Evolutionary conservation across 176 grass and related monocot species (phyloP).

Genomic region (Zoysia pacifica): DNA sequence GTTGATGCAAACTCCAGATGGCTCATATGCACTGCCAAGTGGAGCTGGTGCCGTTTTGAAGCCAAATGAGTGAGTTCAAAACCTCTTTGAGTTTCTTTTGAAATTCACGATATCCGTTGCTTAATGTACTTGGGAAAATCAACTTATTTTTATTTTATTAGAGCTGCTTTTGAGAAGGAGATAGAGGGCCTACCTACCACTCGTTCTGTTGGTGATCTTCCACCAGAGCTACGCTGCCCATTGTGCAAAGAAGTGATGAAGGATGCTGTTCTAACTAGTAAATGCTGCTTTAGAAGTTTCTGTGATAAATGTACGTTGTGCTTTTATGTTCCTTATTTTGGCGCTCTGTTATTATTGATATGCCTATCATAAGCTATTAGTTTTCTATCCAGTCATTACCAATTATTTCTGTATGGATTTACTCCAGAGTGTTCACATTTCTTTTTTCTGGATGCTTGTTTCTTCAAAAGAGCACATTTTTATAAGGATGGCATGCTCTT

Average conservation of each 20-base stretch:
- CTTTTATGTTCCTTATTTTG: slow-evolving; percentile 12
- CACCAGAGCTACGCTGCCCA: slow-evolving; percentile 80
- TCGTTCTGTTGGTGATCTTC: slow-evolving; percentile 69
- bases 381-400: not conserved
- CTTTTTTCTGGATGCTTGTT: slow-evolving; percentile 12
- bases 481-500: slow-evolving; percentile 24
- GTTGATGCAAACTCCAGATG: slow-evolving; percentile 93
- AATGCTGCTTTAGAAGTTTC: slow-evolving; percentile 99
- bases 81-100: slow-evolving; percentile 6
- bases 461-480: slow-evolving; percentile 22
- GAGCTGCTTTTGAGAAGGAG: slow-evolving; percentile 98
- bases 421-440: slow-evolving; percentile 12
- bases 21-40: slow-evolving; percentile 87
- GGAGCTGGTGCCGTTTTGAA: slow-evolving; percentile 93
- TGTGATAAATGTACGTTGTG: slow-evolving; percentile 91
- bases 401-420: slow-evolving; percentile 8
- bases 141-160: slow-evolving; percentile 44
- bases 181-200: slow-evolving; percentile 89
- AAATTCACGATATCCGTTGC: not conserved
- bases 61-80: slow-evolving; percentile 86
- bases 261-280: slow-evolving; percentile 98
- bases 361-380: slow-evolving; percentile 21
- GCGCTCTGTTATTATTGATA: slow-evolving; percentile 20
- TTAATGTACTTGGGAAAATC: slow-evolving; percentile 15
- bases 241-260: slow-evolving; percentile 99